phyloP scores from a whole-genome alignment of 176 grass and related monocot genomes.

The Triticum aestivum region IWGSC_CS_RefSeq_v2.1 NC_057801.1:463445264-463445763 shows the following conservation, averaged over 20 bases:
- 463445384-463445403: constrained; percentile 12
- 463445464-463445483: constrained; percentile 7
- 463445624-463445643: too few species aligned
- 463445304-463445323: too few species aligned
- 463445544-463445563: background rate
- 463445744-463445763: too few species aligned
- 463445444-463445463: background rate
- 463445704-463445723: too few species aligned
- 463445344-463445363: background rate
- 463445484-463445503: background rate
- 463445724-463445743: too few species aligned
- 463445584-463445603: background rate
- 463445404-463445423: constrained; percentile 5
- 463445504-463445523: background rate
- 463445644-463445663: too few species aligned
- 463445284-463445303: too few species aligned
- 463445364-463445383: constrained; percentile 20
- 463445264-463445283: too few species aligned
- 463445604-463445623: too few species aligned
- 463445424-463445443: constrained; percentile 11
- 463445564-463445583: background rate
- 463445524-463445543: background rate
- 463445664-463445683: too few species aligned
- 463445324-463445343: background rate
- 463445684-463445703: too few species aligned